Evolutionary conservation across 140 eudicot genomes (phyloP), one percentile per base, ranked within the genome.

Genomic region (Erigeron philadelphicus): DNA sequence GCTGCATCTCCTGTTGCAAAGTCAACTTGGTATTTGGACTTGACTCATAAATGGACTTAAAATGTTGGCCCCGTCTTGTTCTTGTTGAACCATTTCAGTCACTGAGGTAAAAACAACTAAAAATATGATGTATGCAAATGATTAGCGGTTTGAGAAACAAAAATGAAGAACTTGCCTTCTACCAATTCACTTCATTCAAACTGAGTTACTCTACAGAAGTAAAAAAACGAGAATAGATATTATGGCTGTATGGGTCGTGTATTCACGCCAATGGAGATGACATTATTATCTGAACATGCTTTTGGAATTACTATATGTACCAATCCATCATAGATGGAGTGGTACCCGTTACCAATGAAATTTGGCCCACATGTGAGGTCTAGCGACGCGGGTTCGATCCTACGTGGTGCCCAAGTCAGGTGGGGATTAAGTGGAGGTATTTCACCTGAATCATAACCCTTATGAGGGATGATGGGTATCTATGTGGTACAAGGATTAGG

Each of bases 241-340:
- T 4, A 49, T 68, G 50, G 41, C 21, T 43, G 25, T 67, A 49
- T 11, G 72, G 25, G 10, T 69, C 38, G 38, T 31, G 38, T 52
- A 40, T 47, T 67, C 35, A 16, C 9, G 8, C 16, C 46, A 62
- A 66, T 11, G 45, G 25, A 68, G 55, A 9, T 38, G 53, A 19
- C 48, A 53, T 52, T 69, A 69, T 54, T 17, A 54, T 17, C 8
- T 40, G 65, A 42, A 56, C 54, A 54, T 69, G n/a, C 50, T 67
- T 43, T 54, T 45, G 25, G 60, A 40, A 23, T 35, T 54, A 19
- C 40, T 40, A 53, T 38, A 0, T 21, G 25, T 21, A 0, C 25
- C 25, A 21, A 21, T 21, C 25, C 25, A 21, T 21, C 25, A 21
- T 21, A 21, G 25, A 21, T 21, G 25, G 25, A 21, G 25, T 21